Conservation (phyloP, 192 early-diverging fungal genomes). For the Linnemannia schmuckeri region DNA sequence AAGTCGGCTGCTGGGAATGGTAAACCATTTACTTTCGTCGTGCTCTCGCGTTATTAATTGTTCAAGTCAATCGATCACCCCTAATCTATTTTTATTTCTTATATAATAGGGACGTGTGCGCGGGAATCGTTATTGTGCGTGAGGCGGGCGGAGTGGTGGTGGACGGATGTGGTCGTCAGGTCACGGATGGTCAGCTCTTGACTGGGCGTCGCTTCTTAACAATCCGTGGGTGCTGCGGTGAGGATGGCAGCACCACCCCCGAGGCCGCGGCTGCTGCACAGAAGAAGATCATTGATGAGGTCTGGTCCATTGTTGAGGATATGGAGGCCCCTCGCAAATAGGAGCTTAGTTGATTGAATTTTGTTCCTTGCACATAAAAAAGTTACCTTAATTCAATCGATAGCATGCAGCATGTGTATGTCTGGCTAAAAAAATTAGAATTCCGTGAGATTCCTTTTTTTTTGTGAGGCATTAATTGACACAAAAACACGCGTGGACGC, state of each 20-base stretch:
- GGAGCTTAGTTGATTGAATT: background rate
- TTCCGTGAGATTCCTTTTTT: too few relatives aligned
- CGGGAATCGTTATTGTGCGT: slow-evolving; percentile 83
- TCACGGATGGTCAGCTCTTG: slow-evolving; percentile 53
- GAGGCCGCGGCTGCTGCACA: slow-evolving; percentile 58
- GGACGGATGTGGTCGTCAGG: slow-evolving; percentile 60
- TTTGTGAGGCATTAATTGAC: too few relatives aligned
- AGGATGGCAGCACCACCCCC: slow-evolving; percentile 44
- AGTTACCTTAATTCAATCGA: too few relatives aligned
- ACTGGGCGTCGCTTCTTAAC: slow-evolving; percentile 68
- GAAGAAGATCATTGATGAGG: slow-evolving; percentile 65
- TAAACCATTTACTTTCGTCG: slow-evolving; percentile 10
- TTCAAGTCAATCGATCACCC: slow-evolving; percentile 1
- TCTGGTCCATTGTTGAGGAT: slow-evolving; percentile 71
- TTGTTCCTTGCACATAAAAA: too few relatives aligned
- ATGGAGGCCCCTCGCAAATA: slow-evolving; percentile 65
- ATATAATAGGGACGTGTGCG: slow-evolving; percentile 89
- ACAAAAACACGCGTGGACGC: too few relatives aligned
- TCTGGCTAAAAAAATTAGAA: too few relatives aligned
- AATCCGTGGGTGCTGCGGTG: slow-evolving; percentile 60
- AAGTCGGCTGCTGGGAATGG: slow-evolving; percentile 83
- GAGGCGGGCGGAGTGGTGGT: slow-evolving; percentile 90
- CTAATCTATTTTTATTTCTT: background rate
- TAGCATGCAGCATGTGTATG: too few relatives aligned
- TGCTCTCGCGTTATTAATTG: background rate